A percentile compares a stretch with the other conserved stretches of the same genome.
These are phyloP conservation scores for Ophiognomonia clavigignenti-juglandacearum DNA, from an alignment of 2,329 filamentous ascomycete species.

Conservation along the genomic window DNA sequence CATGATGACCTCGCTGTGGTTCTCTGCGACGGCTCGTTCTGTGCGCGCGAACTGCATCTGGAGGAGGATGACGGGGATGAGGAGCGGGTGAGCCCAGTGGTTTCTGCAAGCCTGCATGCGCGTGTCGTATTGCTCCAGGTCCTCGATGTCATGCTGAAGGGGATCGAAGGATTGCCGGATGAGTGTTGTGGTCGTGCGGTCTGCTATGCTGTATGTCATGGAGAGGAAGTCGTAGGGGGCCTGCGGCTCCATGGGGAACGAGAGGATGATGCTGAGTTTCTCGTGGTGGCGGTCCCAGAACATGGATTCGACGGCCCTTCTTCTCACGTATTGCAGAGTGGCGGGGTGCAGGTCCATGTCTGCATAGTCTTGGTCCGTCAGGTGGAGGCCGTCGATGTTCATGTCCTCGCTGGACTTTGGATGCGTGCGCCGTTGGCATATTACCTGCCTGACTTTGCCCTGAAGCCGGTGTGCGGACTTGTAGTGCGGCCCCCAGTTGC, in stretches of 20 bases:
- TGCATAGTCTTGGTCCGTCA: conserved; percentile 29
- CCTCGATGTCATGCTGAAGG: conserved; percentile 34
- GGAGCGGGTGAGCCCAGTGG: conserved; percentile 41
- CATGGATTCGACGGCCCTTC: conserved; percentile 33
- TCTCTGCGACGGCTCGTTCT: conserved; percentile 38
- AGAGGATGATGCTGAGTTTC: conserved; percentile 35
- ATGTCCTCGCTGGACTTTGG: conserved; percentile 21
- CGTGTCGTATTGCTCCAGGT: conserved; percentile 41
- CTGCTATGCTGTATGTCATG: conserved; percentile 37
- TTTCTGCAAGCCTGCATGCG: conserved; percentile 38
- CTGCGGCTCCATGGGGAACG: conserved; percentile 38
- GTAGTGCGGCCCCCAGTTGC: conserved; percentile 7
- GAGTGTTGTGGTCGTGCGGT: conserved; percentile 34
- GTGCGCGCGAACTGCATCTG: conserved; percentile 41
- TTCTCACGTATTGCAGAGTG: conserved; percentile 33
- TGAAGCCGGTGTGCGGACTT: conserved; percentile 21
- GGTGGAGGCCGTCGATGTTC: conserved; percentile 30
- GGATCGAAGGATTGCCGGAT: conserved; percentile 40
- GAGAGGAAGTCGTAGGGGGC: conserved; percentile 43
- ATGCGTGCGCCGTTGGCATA: conserved; percentile 31
- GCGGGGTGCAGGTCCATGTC: conserved; percentile 33
- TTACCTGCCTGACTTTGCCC: conserved; percentile 32
- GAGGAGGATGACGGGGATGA: conserved; percentile 39
- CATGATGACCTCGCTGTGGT: conserved; percentile 35
- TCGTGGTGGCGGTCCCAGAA: conserved; percentile 35